Evolutionary conservation across 2,329 filamentous ascomycete genomes (phyloP).

Genomic region (Nakataea oryzae): DNA sequence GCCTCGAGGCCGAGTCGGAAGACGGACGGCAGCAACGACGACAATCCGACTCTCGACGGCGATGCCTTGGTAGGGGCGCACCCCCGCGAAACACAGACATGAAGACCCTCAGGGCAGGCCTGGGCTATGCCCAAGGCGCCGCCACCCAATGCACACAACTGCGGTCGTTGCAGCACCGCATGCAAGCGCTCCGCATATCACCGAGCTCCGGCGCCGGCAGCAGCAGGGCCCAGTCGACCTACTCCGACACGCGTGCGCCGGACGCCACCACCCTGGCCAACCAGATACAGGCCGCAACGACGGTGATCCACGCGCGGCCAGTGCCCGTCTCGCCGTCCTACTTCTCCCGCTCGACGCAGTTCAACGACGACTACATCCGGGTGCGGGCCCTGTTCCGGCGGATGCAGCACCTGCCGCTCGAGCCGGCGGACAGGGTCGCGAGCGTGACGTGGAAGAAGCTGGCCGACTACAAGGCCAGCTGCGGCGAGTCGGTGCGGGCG

Average conservation of each 20-base stretch:
- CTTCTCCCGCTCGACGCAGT: slow-evolving; percentile 76
- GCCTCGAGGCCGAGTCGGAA: not conserved
- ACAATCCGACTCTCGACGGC: not conserved
- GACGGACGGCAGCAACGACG: not conserved
- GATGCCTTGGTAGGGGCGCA: not conserved
- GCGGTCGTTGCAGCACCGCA: not conserved
- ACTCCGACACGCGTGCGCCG: not conserved
- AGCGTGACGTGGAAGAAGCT: slow-evolving; percentile 74
- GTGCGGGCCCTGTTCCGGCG: slow-evolving; percentile 63
- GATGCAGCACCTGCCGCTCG: slow-evolving; percentile 62
- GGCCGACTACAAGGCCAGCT: slow-evolving; percentile 59
- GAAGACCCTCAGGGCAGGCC: not conserved
- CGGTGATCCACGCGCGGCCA: slow-evolving; percentile 50
- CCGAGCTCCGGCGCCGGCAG: not conserved
- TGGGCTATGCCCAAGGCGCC: slow-evolving; percentile 19
- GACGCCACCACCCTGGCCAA: not conserved
- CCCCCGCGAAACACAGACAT: not conserved
- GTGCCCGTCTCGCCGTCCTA: slow-evolving; percentile 86
- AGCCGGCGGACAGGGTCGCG: slow-evolving; percentile 55
- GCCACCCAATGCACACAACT: not conserved
- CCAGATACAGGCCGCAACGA: not conserved
- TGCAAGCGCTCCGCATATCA: not conserved
- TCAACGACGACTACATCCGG: slow-evolving; percentile 73
- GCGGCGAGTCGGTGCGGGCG: slow-evolving; percentile 63
- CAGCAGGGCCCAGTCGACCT: not conserved